A percentile compares a stretch with the other conserved stretches of the same genome.
phyloP scores from a whole-genome alignment of 306 rosid genomes.

The Dryas drummondii region DNA sequence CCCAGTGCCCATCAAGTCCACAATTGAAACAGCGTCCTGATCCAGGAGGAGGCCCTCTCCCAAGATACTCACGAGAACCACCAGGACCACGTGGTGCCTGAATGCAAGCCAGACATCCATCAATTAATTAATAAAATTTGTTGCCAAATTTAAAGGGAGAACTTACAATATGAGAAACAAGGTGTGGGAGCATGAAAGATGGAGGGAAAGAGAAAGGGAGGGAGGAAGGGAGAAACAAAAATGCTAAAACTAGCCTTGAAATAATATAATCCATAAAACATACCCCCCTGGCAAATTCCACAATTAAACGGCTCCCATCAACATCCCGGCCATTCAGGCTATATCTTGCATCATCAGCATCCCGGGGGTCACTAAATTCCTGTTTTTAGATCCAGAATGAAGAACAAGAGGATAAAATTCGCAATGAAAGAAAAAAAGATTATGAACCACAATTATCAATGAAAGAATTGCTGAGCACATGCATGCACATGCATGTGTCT shows the following conservation, averaged over 20 bases:
- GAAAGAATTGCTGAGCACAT: not conserved
- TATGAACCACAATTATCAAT: not conserved
- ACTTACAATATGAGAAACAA: not conserved
- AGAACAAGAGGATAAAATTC: slow-evolving; percentile 3
- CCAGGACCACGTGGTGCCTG: slow-evolving; percentile 51
- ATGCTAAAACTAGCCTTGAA: not conserved
- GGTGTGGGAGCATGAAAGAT: not conserved
- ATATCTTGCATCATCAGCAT: slow-evolving; percentile 56
- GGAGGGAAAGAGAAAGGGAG: not conserved
- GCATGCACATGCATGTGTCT: not conserved
- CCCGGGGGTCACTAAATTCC: slow-evolving; percentile 44
- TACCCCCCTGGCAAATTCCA: slow-evolving; percentile 52
- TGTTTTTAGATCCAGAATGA: slow-evolving; percentile 16
- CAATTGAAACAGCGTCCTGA: slow-evolving; percentile 58
- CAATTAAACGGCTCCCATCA: slow-evolving; percentile 47
- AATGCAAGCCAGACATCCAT: slow-evolving; percentile 4
- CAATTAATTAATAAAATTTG: not conserved
- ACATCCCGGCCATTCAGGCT: slow-evolving; percentile 46
- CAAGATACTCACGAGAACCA: slow-evolving; percentile 49
- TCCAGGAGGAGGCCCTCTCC: slow-evolving; percentile 57
- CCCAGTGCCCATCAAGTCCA: slow-evolving; percentile 62
- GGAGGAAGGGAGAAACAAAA: not conserved
- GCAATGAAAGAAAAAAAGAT: slow-evolving; percentile 12
- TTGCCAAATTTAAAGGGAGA: not conserved
- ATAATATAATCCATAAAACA: not conserved